phyloP scores from a whole-genome alignment of 768 basidiomycete species.

The Gloeopeniophorella convolvens region DNA sequence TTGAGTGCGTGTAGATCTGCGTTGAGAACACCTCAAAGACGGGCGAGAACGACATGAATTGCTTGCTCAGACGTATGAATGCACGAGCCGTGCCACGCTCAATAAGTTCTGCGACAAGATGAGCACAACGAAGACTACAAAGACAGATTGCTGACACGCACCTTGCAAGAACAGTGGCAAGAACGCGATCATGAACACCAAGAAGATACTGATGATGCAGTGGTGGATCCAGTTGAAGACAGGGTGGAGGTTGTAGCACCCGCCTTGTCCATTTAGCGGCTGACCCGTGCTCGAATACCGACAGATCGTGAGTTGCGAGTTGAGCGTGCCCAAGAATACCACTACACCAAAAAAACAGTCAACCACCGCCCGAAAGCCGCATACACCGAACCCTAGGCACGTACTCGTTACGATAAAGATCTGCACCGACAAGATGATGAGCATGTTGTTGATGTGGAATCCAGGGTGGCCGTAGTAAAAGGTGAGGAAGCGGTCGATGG shows the following conservation, averaged over 20 bases:
- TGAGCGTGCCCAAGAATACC: slow-evolving; percentile 92
- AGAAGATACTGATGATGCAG: slow-evolving; percentile 95
- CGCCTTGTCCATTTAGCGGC: slow-evolving; percentile 69
- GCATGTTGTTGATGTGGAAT: slow-evolving; percentile 99
- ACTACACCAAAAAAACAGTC: slow-evolving; percentile 43
- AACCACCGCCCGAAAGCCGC: slow-evolving; percentile 16
- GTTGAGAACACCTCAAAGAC: slow-evolving; percentile 98
- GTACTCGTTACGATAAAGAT: slow-evolving; percentile 86
- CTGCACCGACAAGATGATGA: slow-evolving; percentile 95
- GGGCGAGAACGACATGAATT: slow-evolving; percentile 90
- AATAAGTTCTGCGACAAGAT: slow-evolving; percentile 64
- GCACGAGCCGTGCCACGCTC: slow-evolving; percentile 94
- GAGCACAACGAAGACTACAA: background rate
- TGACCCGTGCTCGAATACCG: slow-evolving; percentile 65
- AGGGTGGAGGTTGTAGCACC: slow-evolving; percentile 92
- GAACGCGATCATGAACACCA: slow-evolving; percentile 98
- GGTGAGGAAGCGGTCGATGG: slow-evolving; percentile 96
- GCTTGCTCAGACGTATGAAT: slow-evolving; percentile 84
- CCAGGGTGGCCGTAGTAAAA: slow-evolving; percentile 99
- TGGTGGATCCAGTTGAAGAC: slow-evolving; percentile 94
- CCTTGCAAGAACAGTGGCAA: slow-evolving; percentile 94
- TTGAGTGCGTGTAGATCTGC: slow-evolving; percentile 97
- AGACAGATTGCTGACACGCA: slow-evolving; percentile 32
- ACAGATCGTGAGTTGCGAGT: slow-evolving; percentile 75
- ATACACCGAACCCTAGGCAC: slow-evolving; percentile 29